A percentile compares a stretch with the other conserved stretches of the same genome.
These are phyloP conservation scores for Monilinia vaccinii-corymbosi DNA, from an alignment of 2,329 filamentous ascomycete genomes.

Conservation along the genomic window DNA sequence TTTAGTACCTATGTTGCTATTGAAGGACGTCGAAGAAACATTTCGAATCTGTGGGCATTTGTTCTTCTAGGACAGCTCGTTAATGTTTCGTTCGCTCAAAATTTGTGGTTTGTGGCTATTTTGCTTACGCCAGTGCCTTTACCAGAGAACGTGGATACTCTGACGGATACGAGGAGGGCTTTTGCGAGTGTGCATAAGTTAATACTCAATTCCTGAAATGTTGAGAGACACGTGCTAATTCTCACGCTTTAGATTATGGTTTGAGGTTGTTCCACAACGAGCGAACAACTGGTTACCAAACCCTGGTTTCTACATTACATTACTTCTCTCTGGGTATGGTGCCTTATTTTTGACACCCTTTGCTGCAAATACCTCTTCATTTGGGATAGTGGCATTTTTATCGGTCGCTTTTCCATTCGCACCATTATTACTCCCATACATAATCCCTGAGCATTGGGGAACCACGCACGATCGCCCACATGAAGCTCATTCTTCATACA, in stretches of 20 bases:
- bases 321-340: conserved; percentile 31
- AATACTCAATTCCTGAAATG: background rate
- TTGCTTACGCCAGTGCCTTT: conserved; percentile 46
- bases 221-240: background rate
- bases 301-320: conserved; percentile 30
- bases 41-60: conserved; percentile 47
- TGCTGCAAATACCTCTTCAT: conserved; percentile 34
- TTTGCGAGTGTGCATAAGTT: conserved; percentile 1
- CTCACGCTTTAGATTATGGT: conserved; percentile 25
- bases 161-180: conserved; percentile 11
- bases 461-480: conserved; percentile 34
- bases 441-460: conserved; percentile 43
- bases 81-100: conserved; percentile 52
- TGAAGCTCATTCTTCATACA: conserved; percentile 34
- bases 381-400: conserved; percentile 30
- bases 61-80: conserved; percentile 50
- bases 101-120: conserved; percentile 52
- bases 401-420: conserved; percentile 35
- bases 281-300: conserved; percentile 37
- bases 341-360: conserved; percentile 34
- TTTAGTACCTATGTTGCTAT: conserved; percentile 50
- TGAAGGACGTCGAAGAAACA: conserved; percentile 48
- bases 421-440: conserved; percentile 38
- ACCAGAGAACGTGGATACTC: conserved; percentile 24
- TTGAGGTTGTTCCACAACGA: conserved; percentile 34